These are phyloP conservation scores for Globisporangium orthogonon DNA, from an alignment of 352 stramenopile genomes.

Conservation along the genomic window DNA sequence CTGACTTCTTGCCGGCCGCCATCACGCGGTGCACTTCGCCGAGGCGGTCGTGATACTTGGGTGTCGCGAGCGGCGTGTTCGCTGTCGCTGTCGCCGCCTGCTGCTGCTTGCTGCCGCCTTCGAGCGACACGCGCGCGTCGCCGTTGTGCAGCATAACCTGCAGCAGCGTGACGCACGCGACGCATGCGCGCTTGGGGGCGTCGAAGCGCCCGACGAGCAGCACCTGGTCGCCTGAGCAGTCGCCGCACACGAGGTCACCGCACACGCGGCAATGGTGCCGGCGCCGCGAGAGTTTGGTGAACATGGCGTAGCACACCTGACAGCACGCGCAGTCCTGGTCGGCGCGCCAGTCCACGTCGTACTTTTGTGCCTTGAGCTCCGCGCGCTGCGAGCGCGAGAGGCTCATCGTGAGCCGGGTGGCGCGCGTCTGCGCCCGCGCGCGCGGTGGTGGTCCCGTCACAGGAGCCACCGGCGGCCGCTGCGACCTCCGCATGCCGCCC, in stretches of 20 bases:
- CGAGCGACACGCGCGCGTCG: slow-evolving; percentile 37
- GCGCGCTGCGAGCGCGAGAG: slow-evolving; percentile 11
- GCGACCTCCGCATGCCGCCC: neutral
- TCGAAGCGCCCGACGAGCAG: slow-evolving; percentile 44
- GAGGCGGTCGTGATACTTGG: slow-evolving; percentile 50
- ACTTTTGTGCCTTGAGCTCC: slow-evolving; percentile 41
- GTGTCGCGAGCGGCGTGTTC: slow-evolving; percentile 17
- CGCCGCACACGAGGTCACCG: slow-evolving; percentile 67
- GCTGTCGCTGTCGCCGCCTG: slow-evolving; percentile 9
- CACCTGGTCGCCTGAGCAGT: slow-evolving; percentile 62
- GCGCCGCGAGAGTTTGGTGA: slow-evolving; percentile 64
- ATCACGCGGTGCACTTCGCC: slow-evolving; percentile 67
- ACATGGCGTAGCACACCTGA: slow-evolving; percentile 63
- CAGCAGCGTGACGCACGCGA: slow-evolving; percentile 53
- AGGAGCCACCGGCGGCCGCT: slow-evolving; percentile 1
- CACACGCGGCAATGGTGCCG: slow-evolving; percentile 80
- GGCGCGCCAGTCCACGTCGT: slow-evolving; percentile 62
- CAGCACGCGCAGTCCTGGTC: slow-evolving; percentile 56
- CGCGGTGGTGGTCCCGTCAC: slow-evolving; percentile 12
- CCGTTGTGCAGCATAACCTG: slow-evolving; percentile 42
- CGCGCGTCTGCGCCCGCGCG: slow-evolving; percentile 22
- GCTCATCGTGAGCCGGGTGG: slow-evolving; percentile 15
- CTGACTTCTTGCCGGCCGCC: slow-evolving; percentile 50
- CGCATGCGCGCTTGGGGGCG: slow-evolving; percentile 45
- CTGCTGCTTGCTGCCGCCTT: slow-evolving; percentile 19